These are phyloP conservation scores for Leishmania aethiopica DNA, from an alignment of 208 protist species.

Conservation along the genomic window DNA sequence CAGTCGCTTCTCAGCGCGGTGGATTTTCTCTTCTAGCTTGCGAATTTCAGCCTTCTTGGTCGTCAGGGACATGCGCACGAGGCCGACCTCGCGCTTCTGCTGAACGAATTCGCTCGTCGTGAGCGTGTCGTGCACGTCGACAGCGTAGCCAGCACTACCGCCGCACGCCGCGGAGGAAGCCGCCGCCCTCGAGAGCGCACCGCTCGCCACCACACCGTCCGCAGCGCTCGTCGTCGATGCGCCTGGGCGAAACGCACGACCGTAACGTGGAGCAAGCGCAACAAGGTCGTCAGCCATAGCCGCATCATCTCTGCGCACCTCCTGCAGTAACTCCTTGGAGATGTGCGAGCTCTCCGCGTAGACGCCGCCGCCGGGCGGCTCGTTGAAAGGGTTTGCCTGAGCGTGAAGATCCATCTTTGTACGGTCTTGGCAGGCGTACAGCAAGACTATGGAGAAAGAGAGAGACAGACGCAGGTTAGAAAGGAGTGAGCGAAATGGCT, in stretches of 20 bases:
- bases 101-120: conserved; percentile 90
- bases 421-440: not conserved
- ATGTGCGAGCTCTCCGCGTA: conserved; percentile 22
- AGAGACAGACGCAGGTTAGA: not conserved
- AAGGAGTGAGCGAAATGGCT: not conserved
- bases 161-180: not conserved
- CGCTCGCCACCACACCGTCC: not conserved
- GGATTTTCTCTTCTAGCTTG: conserved; percentile 93
- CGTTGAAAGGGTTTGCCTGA: conserved; percentile 2
- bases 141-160: conserved; percentile 9
- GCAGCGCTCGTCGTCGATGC: not conserved
- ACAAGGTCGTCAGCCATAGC: conserved; percentile 62
- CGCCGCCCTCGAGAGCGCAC: not conserved
- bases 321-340: conserved; percentile 54
- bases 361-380: not conserved
- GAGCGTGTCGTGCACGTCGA: conserved; percentile 21
- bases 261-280: conserved; percentile 34
- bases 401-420: not conserved
- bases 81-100: conserved; percentile 96
- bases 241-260: conserved; percentile 8
- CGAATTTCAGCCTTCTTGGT: conserved; percentile 94
- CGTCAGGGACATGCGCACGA: conserved; percentile 94
- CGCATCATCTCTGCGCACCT: conserved; percentile 68
- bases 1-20: conserved; percentile 90
- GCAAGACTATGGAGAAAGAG: not conserved